Base-by-base conservation (phyloP, 441 rosid genomes). In the Pelargonium australe region DNA sequence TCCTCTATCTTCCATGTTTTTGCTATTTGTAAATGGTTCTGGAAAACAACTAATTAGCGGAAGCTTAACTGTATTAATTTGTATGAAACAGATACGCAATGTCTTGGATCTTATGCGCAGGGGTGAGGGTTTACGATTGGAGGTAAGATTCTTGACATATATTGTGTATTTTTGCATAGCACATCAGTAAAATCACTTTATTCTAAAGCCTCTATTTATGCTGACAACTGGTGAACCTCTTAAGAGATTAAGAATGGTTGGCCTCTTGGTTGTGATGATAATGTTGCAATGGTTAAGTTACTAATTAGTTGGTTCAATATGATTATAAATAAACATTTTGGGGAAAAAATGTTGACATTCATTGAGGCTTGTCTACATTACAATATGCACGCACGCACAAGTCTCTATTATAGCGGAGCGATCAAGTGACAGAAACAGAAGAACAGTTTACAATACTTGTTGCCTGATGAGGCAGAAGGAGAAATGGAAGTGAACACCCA, bases 71-170 rank as follows among this genome's bases (percentile, higher is more conserved):
- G 16, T 71, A 34, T 65, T 10, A 51, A 75, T 45, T 73, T 64
- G 60, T 75, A 43, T 80, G 72, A 69, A 70, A 81, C 88, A 91
- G 91, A 76, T 94, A 70, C 92, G 92, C 63, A 84, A 72, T 80
- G 84, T 88, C 76, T 77, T 91, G 91, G 96, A 88, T 76, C 85
- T 85, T 64, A 86, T 94, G 93, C 96, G 89, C 17, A 82, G 95
- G 80, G 89, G 90, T n/a, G 91, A 92, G 76, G 80, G 79, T 81
- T 79, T 94, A 81, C 91, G 87, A 23, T 63, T 88, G 45, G 96
- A 91, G 97, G 98, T 94, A 68, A 68, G 77, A 6, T n/a, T 74
- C 14, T 58, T 9, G 16, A 45, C 28, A 47, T 34, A 13, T 37
- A 10, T 61, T 8, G 5, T 65, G 2, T 68, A 19, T 49, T 10